phyloP scores from a whole-genome alignment of 2,329 filamentous ascomycete species.

The Rhynchosporium graminicola region DNA sequence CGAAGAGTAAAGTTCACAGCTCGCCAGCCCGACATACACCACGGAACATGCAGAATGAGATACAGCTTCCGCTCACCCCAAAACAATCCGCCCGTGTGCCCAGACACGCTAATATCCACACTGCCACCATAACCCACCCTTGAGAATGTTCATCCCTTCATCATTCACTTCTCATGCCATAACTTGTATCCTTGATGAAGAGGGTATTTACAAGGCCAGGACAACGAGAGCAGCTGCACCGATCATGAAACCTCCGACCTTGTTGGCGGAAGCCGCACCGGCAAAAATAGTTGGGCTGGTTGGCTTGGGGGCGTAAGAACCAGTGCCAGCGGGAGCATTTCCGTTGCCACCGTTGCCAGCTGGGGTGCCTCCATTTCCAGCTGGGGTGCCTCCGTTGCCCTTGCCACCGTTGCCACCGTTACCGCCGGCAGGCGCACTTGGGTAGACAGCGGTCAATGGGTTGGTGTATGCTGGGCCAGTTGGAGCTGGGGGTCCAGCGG shows the following conservation, averaged over 20 bases:
- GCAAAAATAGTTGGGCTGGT: slow-evolving; percentile 5
- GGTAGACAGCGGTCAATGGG: slow-evolving; percentile 14
- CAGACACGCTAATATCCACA: not conserved
- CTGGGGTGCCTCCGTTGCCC: not conserved
- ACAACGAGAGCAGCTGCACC: slow-evolving; percentile 14
- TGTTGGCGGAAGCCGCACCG: slow-evolving; percentile 21
- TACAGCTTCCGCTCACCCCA: not conserved
- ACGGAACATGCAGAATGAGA: not conserved
- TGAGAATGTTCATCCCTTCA: not conserved
- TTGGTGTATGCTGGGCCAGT: slow-evolving; percentile 15
- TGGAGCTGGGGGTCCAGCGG: not conserved
- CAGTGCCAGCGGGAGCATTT: not conserved
- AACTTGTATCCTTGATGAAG: not conserved
- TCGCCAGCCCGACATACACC: not conserved
- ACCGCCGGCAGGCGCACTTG: not conserved
- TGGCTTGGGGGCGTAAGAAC: slow-evolving; percentile 1
- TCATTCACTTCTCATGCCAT: not conserved
- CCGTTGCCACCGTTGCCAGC: slow-evolving; percentile 1
- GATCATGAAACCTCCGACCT: slow-evolving; percentile 18
- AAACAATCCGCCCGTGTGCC: not conserved
- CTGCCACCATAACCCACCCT: not conserved
- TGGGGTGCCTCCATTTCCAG: not conserved
- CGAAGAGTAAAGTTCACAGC: not conserved
- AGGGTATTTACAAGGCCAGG: not conserved
- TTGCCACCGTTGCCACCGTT: not conserved